Base-by-base conservation (phyloP, 768 basidiomycete genomes). In the Termitomyces sp. region DNA sequence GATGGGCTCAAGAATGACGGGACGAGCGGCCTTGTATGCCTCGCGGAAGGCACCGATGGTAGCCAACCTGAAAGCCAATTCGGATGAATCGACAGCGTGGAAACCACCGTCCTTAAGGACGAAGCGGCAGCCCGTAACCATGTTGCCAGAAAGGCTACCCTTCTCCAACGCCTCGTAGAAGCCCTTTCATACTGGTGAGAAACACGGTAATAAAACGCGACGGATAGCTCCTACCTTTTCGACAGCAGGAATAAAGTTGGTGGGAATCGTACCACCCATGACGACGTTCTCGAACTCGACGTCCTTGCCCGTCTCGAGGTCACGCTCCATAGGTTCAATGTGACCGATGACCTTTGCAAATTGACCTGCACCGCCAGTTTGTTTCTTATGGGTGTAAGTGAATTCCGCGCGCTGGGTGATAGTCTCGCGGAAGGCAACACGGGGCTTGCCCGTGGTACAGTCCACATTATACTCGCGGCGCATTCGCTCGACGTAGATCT, bases 401-500 rank as follows among this genome's bases (percentile, higher is more conserved):
- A 98, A 99, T 46, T 88, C 82, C 3, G 89, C 85, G 24, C 85
- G 82, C 55, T 88, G 80, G 2, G 91, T 90, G 68, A 98, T 86
- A 1, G 97, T 95, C 76, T 99, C 97, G 45, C 96, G 86, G 82
- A 93, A 99, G 4, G 95, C 95, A 47, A 99, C 97, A 22, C 90
- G 90, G 13, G 97, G 97, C 72, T 95, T 95, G 58, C 96, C 96
- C 7, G 96, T 98, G 16, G 86, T 81, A 67, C 94, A 97, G 43
- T 92, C 87, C 20, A 94, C 92, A 55, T 91, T 91, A 74, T 99
- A 99, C 74, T 99, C 97, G 53, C 97, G 91, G 65, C 87, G 88
- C 95, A 99, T 98, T 40, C 97, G 93, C 71, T 99, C 97, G 59
- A 98, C 95, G 74, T 99, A 98, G 68, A 99, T 96, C 68, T 99